Conservation (phyloP, 306 rosid genomes). For the Quercus gilva region DNA sequence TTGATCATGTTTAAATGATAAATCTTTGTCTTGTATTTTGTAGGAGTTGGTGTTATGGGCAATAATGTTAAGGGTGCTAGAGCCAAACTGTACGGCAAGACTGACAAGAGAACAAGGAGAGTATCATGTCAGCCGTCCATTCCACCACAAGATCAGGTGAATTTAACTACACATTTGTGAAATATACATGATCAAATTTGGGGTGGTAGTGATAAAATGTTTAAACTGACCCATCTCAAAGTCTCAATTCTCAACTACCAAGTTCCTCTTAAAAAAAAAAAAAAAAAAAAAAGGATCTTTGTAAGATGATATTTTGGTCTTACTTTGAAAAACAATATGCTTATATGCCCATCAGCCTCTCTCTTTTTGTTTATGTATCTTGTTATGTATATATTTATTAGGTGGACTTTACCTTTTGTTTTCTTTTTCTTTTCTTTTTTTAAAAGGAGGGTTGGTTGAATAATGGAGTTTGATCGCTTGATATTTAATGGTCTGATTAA, state of each 20-base stretch:
- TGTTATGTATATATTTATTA: not conserved
- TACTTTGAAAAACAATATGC: no score
- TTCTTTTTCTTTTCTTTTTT: not conserved
- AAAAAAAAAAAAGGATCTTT: not conserved
- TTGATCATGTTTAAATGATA: not conserved
- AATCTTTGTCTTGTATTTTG: not conserved
- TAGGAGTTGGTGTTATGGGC: not conserved
- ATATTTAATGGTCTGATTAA: not conserved
- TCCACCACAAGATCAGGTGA: slow-evolving; percentile 61
- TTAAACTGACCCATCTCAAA: no score
- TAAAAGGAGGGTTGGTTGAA: not conserved
- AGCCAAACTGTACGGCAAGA: slow-evolving; percentile 23
- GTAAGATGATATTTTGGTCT: no score
- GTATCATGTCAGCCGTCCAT: slow-evolving; percentile 38
- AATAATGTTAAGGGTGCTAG: slow-evolving; percentile 11
- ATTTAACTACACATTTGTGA: not conserved
- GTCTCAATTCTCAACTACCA: no score
- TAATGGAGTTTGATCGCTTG: not conserved
- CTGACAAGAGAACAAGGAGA: slow-evolving; percentile 35
- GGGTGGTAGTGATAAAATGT: no score
- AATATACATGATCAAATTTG: no score
- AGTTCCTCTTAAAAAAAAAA: no score
- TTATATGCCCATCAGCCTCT: no score
- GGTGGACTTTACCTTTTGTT: not conserved
- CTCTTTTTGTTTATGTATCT: no score